Evolutionary conservation across 768 basidiomycete species (phyloP), one percentile per base, ranked within the genome.

Genomic region (Clavulina sp.): DNA sequence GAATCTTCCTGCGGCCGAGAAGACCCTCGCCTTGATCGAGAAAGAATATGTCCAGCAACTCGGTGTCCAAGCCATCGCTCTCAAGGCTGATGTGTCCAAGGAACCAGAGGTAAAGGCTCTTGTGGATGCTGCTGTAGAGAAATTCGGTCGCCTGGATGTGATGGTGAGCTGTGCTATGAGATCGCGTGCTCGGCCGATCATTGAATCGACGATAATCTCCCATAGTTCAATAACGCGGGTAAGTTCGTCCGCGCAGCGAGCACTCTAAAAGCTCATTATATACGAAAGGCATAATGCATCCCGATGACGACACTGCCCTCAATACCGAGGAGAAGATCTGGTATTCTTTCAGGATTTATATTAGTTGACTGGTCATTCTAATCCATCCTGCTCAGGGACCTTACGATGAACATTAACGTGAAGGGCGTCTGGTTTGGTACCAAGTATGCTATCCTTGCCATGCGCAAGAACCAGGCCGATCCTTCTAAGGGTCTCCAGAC

Each of bases 391-490:
- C 1, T 26, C 47, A 43, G 40, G 52, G 85, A 87, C 62, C 70
- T 88, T 52, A 88, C 85, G 2, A 85, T 85, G 81, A 75, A 81
- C 56, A 79, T 96, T 70, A 97, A 97, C 65, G 77, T 93, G 61
- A 99, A 97, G 68, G 95, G 95, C 49, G 95, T 97, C 54, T 97
- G 93, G 95, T 99, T 83, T 81, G 95, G 95, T 30, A 92, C 84
- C 73, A 97, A 96, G 68, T 81, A 97, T 61, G 95, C 93, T 4
- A 92, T 99, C 62, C 70, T 81, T 49, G 95, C 95, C 33, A 99
- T 99, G 93, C 80, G 87, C 54, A 67, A 86, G 56, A 99, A 99
- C 66, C 76, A 86, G 7, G 76, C 76, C 43, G 91, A 96, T 53
- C 73, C 75, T 54, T 68, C 75, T 55, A 87, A 81, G 65, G 84